These are phyloP conservation scores for Saprolegnia parasitica DNA, from an alignment of 352 stramenopile species.

Conservation along the genomic window DNA sequence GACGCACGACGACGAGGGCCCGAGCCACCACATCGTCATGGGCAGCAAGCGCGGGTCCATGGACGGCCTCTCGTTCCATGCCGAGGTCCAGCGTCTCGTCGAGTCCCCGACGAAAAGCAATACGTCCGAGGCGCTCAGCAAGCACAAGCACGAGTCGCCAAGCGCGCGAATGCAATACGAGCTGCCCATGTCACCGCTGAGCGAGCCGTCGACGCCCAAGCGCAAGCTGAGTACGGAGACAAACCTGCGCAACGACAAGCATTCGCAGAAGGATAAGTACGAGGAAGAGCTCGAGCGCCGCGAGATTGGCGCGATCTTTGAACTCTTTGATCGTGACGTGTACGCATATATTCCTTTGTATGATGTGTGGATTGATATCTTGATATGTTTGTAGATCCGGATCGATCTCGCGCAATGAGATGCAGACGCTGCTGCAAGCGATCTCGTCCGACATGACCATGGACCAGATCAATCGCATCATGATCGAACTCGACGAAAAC, in stretches of 20 bases:
- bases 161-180: neutral
- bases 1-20: neutral
- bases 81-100: neutral
- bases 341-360: neutral
- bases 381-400: conserved; percentile 37
- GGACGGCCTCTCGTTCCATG: conserved; percentile 10
- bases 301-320: conserved; percentile 71
- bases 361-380: neutral
- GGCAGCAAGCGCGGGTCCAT: neutral
- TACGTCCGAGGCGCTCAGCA: neutral
- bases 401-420: conserved; percentile 53
- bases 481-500: conserved; percentile 44
- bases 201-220: neutral
- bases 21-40: neutral
- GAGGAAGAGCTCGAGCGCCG: conserved; percentile 55
- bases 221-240: neutral
- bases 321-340: conserved; percentile 52
- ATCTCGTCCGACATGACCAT: conserved; percentile 66
- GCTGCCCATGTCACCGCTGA: conserved; percentile 17
- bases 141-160: neutral
- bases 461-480: conserved; percentile 50
- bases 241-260: neutral
- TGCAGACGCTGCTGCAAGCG: conserved; percentile 48
- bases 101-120: neutral
- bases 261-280: conserved; percentile 41